Evolutionary conservation across 257 asterid genomes (phyloP).

Genomic region (Fraxinus quadrangulata): DNA sequence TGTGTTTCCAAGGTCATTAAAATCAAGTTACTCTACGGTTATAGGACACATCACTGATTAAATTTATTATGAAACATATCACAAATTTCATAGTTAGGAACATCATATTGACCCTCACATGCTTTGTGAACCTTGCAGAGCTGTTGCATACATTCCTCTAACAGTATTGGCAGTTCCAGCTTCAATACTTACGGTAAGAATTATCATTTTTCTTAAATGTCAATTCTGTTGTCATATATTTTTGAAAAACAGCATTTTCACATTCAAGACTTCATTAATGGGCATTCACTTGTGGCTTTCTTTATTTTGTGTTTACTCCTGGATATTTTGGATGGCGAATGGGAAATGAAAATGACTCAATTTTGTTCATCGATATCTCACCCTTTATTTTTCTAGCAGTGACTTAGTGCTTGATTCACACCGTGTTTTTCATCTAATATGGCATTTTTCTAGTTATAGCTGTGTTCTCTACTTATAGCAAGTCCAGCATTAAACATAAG

Average conservation of each 20-base stretch:
- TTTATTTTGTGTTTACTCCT: background rate
- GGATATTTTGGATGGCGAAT: background rate
- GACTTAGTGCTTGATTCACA: background rate
- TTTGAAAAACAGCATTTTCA: background rate
- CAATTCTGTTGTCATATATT: slow-evolving; percentile 28
- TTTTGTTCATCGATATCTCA: background rate
- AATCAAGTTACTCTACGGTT: background rate
- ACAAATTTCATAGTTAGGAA: background rate
- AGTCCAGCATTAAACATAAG: background rate
- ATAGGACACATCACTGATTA: background rate
- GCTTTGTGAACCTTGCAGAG: slow-evolving; percentile 35
- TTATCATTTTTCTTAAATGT: background rate
- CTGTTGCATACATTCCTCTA: slow-evolving; percentile 75
- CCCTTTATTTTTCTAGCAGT: background rate
- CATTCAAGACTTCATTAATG: slow-evolving; percentile 7
- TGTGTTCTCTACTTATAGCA: slow-evolving; percentile 4
- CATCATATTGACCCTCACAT: background rate
- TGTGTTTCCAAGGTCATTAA: background rate
- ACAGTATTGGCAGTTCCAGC: slow-evolving; percentile 98
- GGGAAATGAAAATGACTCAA: background rate
- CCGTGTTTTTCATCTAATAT: slow-evolving; percentile 2
- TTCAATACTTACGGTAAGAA: slow-evolving; percentile 81
- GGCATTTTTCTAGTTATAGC: background rate
- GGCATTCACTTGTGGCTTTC: background rate
- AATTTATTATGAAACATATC: background rate